Evolutionary conservation across 805 yeast species (phyloP), one percentile per base, ranked within the genome.

Genomic region (Teunomyces lycoperdinae): DNA sequence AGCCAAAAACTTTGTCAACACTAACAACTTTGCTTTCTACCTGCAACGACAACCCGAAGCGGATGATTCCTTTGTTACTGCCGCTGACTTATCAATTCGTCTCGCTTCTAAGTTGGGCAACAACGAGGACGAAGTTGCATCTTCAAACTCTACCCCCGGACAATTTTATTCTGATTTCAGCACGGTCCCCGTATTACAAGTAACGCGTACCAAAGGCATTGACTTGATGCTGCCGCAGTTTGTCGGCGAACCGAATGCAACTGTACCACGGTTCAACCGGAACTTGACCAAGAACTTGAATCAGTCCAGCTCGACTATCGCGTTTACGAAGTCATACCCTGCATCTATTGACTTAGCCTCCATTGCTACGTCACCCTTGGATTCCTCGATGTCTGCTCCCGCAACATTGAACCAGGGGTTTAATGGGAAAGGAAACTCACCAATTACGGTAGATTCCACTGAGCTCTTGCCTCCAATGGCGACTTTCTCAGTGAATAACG

Each of bases 341-440:
- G 74, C 83, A 3, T 72, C 81, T 7, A 69, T 78, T 30, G 81
- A 81, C 57, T 64, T 82, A 45, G 77, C 83, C n/a, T 72, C 79
- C 27, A 78, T 79, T 48, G 79, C 83, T n/a, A 52, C 61, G 14
- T 49, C 61, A 43, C 62, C 61, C 24, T 40, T 51, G 45, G 51
- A 52, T 32, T 50, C 48, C 28, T 45, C 50, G 10, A 38, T 51
- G 29, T 44, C 55, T 14, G 51, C 52, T 9, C 50, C 55, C 4
- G 33, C 56, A n/a, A 52, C 50, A 11, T 16, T 49, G 28, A 34
- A 44, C 9, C 49, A 34, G 14, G 34, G 34, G 14, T 32, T 32
- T n/a, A 32, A 32, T 32, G 34, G 31, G 31, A 31, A 30, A 24
- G 27, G 8, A 36, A 36, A 30, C 24, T 30, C 42, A 13, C 43